Evolutionary conservation across 306 rosid species (phyloP).

Genomic region (Lagenaria siceraria): DNA sequence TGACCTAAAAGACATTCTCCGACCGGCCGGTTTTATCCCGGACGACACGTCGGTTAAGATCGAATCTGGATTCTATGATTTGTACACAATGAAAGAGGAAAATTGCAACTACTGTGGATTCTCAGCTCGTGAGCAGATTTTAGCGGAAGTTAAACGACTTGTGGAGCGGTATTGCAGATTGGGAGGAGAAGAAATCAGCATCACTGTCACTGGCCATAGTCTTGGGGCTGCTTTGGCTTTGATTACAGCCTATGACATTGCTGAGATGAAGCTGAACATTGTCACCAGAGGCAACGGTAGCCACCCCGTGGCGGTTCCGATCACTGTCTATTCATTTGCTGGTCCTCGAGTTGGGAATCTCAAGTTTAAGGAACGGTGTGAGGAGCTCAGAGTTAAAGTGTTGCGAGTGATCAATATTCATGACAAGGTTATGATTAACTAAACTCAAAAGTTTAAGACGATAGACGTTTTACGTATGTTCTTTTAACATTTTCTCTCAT

Average conservation of each 20-base stretch:
- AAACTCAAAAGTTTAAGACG: neutral
- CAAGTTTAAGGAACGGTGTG: slow-evolving; percentile 47
- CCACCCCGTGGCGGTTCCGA: slow-evolving; percentile 7
- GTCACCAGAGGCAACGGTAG: neutral
- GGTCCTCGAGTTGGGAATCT: slow-evolving; percentile 69
- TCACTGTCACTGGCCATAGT: slow-evolving; percentile 61
- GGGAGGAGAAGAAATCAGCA: slow-evolving; percentile 34
- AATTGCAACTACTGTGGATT: slow-evolving; percentile 33
- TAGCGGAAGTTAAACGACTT: slow-evolving; percentile 41
- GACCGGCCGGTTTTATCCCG: slow-evolving; percentile 21
- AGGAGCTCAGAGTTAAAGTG: slow-evolving; percentile 55
- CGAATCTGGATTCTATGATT: slow-evolving; percentile 49
- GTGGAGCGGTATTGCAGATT: slow-evolving; percentile 18
- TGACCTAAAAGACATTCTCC: slow-evolving; percentile 49
- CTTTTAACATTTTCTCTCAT: too few species aligned
- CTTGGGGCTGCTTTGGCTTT: slow-evolving; percentile 50
- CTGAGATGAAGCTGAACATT: slow-evolving; percentile 30
- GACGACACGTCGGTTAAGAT: slow-evolving; percentile 23
- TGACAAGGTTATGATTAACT: slow-evolving; percentile 22
- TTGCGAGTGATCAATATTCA: slow-evolving; percentile 45
- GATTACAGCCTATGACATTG: slow-evolving; percentile 50
- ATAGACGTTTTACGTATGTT: neutral
- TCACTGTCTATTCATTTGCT: slow-evolving; percentile 40
- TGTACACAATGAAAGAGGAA: slow-evolving; percentile 49
- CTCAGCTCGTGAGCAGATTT: slow-evolving; percentile 56